These are phyloP conservation scores for Pseudogymnoascus sp. DNA, from an alignment of 2,329 filamentous ascomycete species.

Conservation along the genomic window DNA sequence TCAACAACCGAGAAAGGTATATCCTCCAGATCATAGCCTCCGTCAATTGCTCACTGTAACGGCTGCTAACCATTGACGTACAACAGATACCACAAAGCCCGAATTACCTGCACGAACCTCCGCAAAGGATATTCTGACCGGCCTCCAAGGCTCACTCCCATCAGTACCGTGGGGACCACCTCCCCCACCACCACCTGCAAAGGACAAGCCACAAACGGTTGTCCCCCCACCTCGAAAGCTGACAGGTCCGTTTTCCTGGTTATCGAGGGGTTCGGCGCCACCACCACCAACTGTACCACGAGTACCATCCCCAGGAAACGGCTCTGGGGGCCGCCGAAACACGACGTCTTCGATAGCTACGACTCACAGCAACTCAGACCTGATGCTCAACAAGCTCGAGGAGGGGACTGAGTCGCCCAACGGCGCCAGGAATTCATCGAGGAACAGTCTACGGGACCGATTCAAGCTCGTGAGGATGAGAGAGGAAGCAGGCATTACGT, in stretches of 20 bases:
- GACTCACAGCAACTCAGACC: conserved; percentile 70
- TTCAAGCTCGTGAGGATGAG: conserved; percentile 71
- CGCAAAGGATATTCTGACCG: conserved; percentile 57
- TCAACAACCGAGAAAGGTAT: not conserved
- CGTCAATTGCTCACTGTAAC: not conserved
- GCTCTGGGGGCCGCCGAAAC: conserved; percentile 49
- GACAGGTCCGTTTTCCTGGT: conserved; percentile 80
- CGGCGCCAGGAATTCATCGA: conserved; percentile 37
- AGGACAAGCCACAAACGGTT: conserved; percentile 16
- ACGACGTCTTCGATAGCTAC: conserved; percentile 76
- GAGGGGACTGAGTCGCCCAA: conserved; percentile 60
- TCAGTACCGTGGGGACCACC: conserved; percentile 65
- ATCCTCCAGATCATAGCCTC: not conserved
- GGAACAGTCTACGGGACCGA: conserved; percentile 65
- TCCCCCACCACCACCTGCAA: conserved; percentile 27
- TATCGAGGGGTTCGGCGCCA: conserved; percentile 60
- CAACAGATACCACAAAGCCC: conserved; percentile 14
- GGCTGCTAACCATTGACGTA: not conserved
- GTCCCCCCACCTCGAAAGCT: conserved; percentile 56
- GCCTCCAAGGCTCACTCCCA: conserved; percentile 64
- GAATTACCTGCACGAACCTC: conserved; percentile 31
- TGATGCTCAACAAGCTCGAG: conserved; percentile 69
- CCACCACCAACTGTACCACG: conserved; percentile 41
- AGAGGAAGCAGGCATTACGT: conserved; percentile 57
- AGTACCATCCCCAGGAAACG: conserved; percentile 25